Evolutionary conservation across 768 basidiomycete genomes (phyloP).

Genomic region (Leccinellum luteum): DNA sequence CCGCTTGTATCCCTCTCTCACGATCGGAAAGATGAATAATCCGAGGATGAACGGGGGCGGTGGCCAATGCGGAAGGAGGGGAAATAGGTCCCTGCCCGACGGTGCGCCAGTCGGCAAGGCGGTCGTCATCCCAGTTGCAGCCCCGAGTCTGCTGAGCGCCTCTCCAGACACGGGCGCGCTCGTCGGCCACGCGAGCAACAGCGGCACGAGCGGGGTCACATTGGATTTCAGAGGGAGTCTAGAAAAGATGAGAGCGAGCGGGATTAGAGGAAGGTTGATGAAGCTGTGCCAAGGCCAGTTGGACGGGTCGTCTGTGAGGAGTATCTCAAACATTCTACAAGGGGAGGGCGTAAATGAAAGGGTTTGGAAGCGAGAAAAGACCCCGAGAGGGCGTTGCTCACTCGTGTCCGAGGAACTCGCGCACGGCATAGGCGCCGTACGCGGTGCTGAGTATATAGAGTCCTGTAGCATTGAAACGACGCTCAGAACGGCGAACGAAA

Average conservation of each 20-base stretch:
- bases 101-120: not conserved
- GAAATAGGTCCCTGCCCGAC: slow-evolving; percentile 20
- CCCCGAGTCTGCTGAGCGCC: not conserved
- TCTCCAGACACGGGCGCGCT: slow-evolving; percentile 23
- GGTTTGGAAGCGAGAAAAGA: not conserved
- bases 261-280: slow-evolving; percentile 71
- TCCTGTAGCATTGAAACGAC: slow-evolving; percentile 31
- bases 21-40: slow-evolving; percentile 48
- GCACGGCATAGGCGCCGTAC: slow-evolving; percentile 72
- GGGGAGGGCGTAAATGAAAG: not conserved
- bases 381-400: slow-evolving; percentile 27
- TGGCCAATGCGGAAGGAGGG: slow-evolving; percentile 46
- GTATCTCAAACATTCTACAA: slow-evolving; percentile 55
- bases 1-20: slow-evolving; percentile 43
- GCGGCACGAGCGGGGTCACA: slow-evolving; percentile 22
- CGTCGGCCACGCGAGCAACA: slow-evolving; percentile 30
- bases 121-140: not conserved
- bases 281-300: slow-evolving; percentile 79
- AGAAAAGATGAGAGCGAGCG: slow-evolving; percentile 62
- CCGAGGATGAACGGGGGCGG: slow-evolving; percentile 60
- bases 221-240: slow-evolving; percentile 43
- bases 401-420: slow-evolving; percentile 69
- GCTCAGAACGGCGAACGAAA: not conserved
- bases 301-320: slow-evolving; percentile 64
- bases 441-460: slow-evolving; percentile 52